Percentiles rank a stretch among this genome's conserved stretches.
Evolutionary conservation across 306 rosid genomes (phyloP).

Genomic region (Corylus heterophylla): DNA sequence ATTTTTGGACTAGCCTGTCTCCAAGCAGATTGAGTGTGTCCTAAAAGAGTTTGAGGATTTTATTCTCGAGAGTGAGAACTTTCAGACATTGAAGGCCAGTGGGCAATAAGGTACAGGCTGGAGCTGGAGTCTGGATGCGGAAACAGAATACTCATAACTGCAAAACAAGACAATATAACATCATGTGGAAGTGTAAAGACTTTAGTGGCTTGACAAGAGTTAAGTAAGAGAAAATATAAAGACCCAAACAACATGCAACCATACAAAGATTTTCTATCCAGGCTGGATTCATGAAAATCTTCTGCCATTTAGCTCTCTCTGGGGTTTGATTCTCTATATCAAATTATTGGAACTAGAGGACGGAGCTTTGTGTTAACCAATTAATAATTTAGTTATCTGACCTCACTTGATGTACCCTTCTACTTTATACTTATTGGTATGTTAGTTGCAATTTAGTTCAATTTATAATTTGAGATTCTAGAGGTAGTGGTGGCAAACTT

Average conservation of each 20-base stretch:
- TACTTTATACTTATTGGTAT: neutral
- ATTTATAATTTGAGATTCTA: neutral
- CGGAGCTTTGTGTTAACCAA: neutral
- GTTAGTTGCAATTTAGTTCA: neutral
- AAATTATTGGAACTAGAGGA: neutral
- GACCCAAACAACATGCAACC: neutral
- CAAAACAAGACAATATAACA: neutral
- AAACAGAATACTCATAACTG: neutral
- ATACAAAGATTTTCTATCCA: neutral
- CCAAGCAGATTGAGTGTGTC: neutral
- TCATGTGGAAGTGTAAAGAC: neutral
- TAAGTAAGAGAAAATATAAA: neutral
- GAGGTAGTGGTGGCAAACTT: neutral
- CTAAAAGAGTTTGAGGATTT: neutral
- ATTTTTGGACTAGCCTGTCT: constrained; percentile 14
- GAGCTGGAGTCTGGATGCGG: neutral
- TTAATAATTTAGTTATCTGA: neutral
- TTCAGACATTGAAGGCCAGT: neutral
- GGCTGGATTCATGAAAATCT: neutral
- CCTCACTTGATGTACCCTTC: neutral
- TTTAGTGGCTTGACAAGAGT: neutral
- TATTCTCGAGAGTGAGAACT: neutral
- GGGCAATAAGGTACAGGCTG: neutral
- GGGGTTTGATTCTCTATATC: neutral
- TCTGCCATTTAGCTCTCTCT: neutral